Percentiles rank a stretch among this genome's conserved stretches.
Evolutionary conservation across 164 flowering plant genomes (phyloP).

Genomic region (Magnolia changhungtana): DNA sequence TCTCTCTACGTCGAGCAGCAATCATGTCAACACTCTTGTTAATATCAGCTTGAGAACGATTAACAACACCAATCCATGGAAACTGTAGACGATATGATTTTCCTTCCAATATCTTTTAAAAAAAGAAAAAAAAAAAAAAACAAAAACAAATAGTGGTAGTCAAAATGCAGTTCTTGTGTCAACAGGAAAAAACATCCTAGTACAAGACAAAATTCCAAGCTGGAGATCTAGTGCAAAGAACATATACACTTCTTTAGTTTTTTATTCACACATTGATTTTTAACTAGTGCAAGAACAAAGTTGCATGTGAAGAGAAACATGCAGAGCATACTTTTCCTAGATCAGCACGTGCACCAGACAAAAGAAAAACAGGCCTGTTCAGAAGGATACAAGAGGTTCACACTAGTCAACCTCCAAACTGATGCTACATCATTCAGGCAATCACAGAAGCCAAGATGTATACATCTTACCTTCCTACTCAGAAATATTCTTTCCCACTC

Average conservation of each 20-base stretch:
- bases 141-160: conserved; percentile 13
- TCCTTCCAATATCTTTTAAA: conserved; percentile 62
- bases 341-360: not conserved
- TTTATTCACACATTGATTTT: not conserved
- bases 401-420: not conserved
- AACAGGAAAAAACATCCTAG: not conserved
- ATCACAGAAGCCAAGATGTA: not conserved
- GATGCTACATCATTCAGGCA: not conserved
- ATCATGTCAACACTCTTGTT: conserved; percentile 89
- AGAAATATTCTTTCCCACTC: too few species aligned
- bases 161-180: conserved; percentile 7
- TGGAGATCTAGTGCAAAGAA: not conserved
- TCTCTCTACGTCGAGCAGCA: conserved; percentile 81
- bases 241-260: not conserved
- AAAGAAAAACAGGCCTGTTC: not conserved
- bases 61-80: conserved; percentile 89
- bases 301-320: not conserved
- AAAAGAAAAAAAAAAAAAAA: not conserved
- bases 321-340: not conserved
- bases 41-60: conserved; percentile 83
- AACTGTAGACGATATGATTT: conserved; percentile 61
- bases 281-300: not conserved
- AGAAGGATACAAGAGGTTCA: not conserved
- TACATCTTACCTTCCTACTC: not conserved
- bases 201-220: conserved; percentile 3